Evolutionary conservation across 2,329 filamentous ascomycete genomes (phyloP), one percentile per base, ranked within the genome.

Genomic region (Rhinocladiella similis): DNA sequence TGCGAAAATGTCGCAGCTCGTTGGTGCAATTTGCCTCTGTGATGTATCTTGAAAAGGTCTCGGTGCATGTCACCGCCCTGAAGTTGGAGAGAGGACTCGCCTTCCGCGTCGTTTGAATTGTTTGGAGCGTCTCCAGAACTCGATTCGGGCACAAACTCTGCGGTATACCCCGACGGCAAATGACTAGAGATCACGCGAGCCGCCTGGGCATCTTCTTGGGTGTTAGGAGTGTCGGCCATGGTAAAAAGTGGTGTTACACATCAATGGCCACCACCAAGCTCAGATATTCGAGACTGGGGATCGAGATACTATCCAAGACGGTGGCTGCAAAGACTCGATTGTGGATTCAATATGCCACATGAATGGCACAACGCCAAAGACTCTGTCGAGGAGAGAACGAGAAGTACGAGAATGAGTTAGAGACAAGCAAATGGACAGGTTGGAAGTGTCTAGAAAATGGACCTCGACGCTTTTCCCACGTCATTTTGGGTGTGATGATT

Each of bases 41-140:
- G 83, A 59, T 86, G 84, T 65, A 90, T 85, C 68, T 84, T 88
- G 79, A 89, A 92, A 33, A 92, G 81, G 65, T 90, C 87, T 33
- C 89, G 85, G 68, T 91, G 88, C 19, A 92, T 87, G 66, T 92
- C 89, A 39, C 89, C 89, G 50, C 89, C 89, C 67, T 88, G 88
- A 2, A 91, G 77, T 56, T 78, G 83, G 51, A 91, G 75, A 0
- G 89, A 91, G 1, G 87, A 90, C 57, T 87, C 56, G 1, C 51
- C 48, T 27, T 47, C 47, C 2, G 33, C 22, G 10, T 41, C 42
- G 9, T 16, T 39, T 12, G 50, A 39, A 1, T 22, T 36, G 14
- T 35, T 36, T 4, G 39, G 9, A n/a, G 45, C 35, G 19, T 41
- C 43, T 10, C 35, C 54, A 46, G 41, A 20, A 20, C 52, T 42